phyloP scores from a whole-genome alignment of 345 rosid genomes.

The Salix suchowensis region DNA sequence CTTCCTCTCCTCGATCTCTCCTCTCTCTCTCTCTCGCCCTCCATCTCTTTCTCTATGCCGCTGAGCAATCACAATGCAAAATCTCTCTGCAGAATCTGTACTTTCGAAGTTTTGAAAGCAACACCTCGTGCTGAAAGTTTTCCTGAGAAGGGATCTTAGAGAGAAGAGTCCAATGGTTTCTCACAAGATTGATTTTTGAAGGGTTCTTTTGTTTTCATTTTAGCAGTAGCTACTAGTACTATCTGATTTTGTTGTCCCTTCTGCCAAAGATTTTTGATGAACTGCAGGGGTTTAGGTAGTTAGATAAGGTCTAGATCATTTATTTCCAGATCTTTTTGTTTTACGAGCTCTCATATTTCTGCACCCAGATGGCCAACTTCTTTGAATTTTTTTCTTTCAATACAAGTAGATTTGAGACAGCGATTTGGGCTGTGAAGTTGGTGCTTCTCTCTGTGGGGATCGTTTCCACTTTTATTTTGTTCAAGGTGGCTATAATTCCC shows the following conservation, averaged over 20 bases:
- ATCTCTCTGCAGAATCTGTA: background rate
- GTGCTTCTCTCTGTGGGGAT: conserved; percentile 28
- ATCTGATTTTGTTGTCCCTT: background rate
- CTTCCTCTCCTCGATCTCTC: background rate
- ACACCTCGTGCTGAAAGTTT: background rate
- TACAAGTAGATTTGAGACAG: conserved; percentile 17
- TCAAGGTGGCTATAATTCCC: conserved; percentile 37
- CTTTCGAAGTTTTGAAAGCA: background rate
- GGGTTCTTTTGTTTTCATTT: background rate
- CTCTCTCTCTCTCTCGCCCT: background rate
- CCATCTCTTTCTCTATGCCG: background rate
- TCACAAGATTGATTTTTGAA: background rate
- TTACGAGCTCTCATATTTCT: background rate
- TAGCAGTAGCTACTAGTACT: background rate
- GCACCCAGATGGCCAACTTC: conserved; percentile 21
- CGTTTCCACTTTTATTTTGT: conserved; percentile 30
- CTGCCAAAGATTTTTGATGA: background rate
- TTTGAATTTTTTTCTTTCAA: conserved; percentile 4
- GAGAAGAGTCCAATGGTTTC: background rate
- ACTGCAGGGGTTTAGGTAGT: background rate
- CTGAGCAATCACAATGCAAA: background rate
- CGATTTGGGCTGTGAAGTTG: conserved; percentile 30
- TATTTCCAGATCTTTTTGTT: background rate
- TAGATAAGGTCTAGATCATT: background rate
- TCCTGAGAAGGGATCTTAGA: background rate